Percentiles rank a stretch among this genome's conserved stretches.
These are phyloP conservation scores for Xylaria sp. DNA, from an alignment of 2,329 filamentous ascomycete genomes.

Conservation along the genomic window DNA sequence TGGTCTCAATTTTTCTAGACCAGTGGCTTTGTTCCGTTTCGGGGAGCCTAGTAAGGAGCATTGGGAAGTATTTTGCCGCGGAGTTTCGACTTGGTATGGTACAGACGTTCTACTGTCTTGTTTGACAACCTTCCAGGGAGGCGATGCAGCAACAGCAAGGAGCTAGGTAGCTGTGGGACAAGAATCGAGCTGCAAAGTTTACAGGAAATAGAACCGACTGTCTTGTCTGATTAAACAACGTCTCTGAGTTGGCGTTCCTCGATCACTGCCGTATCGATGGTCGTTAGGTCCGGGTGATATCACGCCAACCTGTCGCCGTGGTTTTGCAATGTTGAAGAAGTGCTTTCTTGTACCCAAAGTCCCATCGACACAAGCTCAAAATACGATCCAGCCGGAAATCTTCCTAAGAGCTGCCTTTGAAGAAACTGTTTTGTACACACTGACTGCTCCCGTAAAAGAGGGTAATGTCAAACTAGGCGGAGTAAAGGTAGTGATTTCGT, in stretches of 20 bases:
- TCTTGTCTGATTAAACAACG: background rate
- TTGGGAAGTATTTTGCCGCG: slow-evolving; percentile 53
- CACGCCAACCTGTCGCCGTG: slow-evolving; percentile 10
- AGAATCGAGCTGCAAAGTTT: slow-evolving; percentile 5
- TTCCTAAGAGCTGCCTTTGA: slow-evolving; percentile 6
- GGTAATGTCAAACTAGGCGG: slow-evolving; percentile 15
- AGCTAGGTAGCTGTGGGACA: slow-evolving; percentile 4
- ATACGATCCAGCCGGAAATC: slow-evolving; percentile 12
- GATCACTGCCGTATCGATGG: slow-evolving; percentile 2
- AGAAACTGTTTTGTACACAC: slow-evolving; percentile 15
- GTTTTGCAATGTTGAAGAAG: slow-evolving; percentile 11
- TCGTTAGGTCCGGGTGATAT: background rate
- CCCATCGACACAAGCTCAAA: slow-evolving; percentile 1
- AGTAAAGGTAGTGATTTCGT: slow-evolving; percentile 27
- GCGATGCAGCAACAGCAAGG: slow-evolving; percentile 15
- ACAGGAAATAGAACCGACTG: slow-evolving; percentile 4
- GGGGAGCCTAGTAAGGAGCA: slow-evolving; percentile 66
- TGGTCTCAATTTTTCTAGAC: slow-evolving; percentile 63
- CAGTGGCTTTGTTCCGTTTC: slow-evolving; percentile 66
- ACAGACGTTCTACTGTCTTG: slow-evolving; percentile 32
- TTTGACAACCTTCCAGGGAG: slow-evolving; percentile 13
- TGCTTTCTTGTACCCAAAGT: background rate
- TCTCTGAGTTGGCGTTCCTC: slow-evolving; percentile 4
- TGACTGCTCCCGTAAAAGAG: slow-evolving; percentile 15
- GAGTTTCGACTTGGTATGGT: slow-evolving; percentile 31